phyloP scores from a whole-genome alignment of 306 rosid genomes.

The Cyamopsis tetragonoloba region DNA sequence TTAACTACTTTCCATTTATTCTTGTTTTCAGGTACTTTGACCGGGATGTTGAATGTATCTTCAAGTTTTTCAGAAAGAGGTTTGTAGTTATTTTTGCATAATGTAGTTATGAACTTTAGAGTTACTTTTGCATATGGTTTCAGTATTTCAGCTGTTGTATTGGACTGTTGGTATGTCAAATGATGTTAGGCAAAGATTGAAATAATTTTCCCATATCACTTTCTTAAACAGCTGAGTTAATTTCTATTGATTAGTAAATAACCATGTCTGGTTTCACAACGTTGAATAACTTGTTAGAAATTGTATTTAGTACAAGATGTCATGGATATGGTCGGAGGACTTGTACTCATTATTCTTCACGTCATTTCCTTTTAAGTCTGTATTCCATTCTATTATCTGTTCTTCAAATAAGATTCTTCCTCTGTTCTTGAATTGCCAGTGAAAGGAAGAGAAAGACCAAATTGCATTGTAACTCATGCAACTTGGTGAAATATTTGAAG shows the following conservation, averaged over 20 bases:
- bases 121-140: slow-evolving; percentile 8
- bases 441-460: too few relatives aligned
- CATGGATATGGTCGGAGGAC: not conserved
- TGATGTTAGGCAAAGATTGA: not conserved
- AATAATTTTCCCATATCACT: not conserved
- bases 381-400: not conserved
- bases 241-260: not conserved
- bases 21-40: slow-evolving; percentile 86
- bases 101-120: slow-evolving; percentile 5
- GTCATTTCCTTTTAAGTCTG: not conserved
- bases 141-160: not conserved
- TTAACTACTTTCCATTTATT: slow-evolving; percentile 16
- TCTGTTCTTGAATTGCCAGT: not conserved
- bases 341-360: not conserved
- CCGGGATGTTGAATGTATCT: slow-evolving; percentile 90
- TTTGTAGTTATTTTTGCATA: slow-evolving; percentile 28
- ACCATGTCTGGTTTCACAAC: not conserved
- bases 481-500: too few relatives aligned
- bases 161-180: not conserved
- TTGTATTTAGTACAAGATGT: not conserved
- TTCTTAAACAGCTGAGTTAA: not conserved
- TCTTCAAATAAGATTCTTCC: not conserved
- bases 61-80: slow-evolving; percentile 87
- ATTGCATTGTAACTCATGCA: too few relatives aligned
- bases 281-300: not conserved